Percentiles rank a stretch among this genome's conserved stretches.
Evolutionary conservation across 2,329 filamentous ascomycete genomes (phyloP).

Genomic region (Aspergillus terreus): DNA sequence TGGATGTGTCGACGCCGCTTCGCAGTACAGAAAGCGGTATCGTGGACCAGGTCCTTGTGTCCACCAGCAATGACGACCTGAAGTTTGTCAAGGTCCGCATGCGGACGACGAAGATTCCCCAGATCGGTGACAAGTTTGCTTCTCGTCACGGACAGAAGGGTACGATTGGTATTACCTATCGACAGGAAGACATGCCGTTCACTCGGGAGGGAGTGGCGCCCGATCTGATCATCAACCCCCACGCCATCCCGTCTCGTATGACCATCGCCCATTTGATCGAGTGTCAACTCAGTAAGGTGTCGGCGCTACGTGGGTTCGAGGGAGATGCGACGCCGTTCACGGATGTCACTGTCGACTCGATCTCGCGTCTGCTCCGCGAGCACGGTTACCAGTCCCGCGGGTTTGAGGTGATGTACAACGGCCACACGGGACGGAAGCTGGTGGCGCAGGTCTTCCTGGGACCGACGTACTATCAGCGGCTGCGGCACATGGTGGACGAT

Average conservation of each 20-base stretch:
- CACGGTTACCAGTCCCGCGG: slow-evolving; percentile 96
- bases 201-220: slow-evolving; percentile 85
- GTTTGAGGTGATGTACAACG: slow-evolving; percentile 98
- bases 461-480: slow-evolving; percentile 96
- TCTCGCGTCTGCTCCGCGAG: slow-evolving; percentile 79
- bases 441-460: slow-evolving; percentile 94
- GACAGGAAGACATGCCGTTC: slow-evolving; percentile 98
- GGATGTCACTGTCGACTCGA: slow-evolving; percentile 90
- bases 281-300: slow-evolving; percentile 94
- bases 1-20: slow-evolving; percentile 91
- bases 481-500: slow-evolving; percentile 99
- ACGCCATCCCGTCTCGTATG: slow-evolving; percentile 99
- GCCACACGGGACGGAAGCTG: slow-evolving; percentile 91
- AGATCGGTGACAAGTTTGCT: slow-evolving; percentile 98
- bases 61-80: slow-evolving; percentile 89
- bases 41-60: slow-evolving; percentile 87
- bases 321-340: slow-evolving; percentile 98
- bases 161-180: slow-evolving; percentile 97
- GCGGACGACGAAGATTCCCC: slow-evolving; percentile 93
- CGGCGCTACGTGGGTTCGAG: slow-evolving; percentile 87
- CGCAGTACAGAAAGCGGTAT: slow-evolving; percentile 96
- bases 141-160: slow-evolving; percentile 99
- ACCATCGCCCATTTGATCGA: slow-evolving; percentile 99
- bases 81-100: slow-evolving; percentile 98
- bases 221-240: slow-evolving; percentile 97